These are phyloP conservation scores for Arthrobotrys musiformis DNA, from an alignment of 2,329 filamentous ascomycete species.

Conservation along the genomic window DNA sequence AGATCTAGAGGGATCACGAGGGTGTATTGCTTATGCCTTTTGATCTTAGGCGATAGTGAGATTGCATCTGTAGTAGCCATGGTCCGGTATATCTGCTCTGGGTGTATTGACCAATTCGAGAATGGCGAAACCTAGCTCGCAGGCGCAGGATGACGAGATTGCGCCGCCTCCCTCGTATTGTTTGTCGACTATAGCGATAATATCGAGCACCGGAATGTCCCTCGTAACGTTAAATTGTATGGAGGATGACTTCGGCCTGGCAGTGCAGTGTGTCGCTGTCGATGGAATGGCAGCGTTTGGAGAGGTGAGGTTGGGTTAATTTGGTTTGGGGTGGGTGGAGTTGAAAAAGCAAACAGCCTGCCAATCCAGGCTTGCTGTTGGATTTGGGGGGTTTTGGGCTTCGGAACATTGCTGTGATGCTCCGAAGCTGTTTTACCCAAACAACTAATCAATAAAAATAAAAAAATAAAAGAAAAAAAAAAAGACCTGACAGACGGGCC, in stretches of 20 bases:
- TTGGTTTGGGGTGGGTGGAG: slow-evolving; percentile 52
- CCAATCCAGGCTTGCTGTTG: slow-evolving; percentile 28
- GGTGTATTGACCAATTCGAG: slow-evolving; percentile 30
- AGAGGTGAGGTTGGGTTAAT: slow-evolving; percentile 49
- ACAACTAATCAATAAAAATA: background rate
- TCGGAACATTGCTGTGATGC: slow-evolving; percentile 51
- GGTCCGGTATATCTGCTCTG: slow-evolving; percentile 36
- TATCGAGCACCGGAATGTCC: slow-evolving; percentile 37
- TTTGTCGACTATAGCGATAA: slow-evolving; percentile 28
- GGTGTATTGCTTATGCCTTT: slow-evolving; percentile 58
- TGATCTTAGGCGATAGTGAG: slow-evolving; percentile 51
- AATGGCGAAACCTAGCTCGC: slow-evolving; percentile 24
- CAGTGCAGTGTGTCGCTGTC: slow-evolving; percentile 11
- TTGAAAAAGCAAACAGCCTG: slow-evolving; percentile 51
- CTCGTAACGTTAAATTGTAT: slow-evolving; percentile 45
- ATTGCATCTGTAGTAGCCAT: slow-evolving; percentile 54
- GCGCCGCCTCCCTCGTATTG: slow-evolving; percentile 47
- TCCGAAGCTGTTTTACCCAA: slow-evolving; percentile 46
- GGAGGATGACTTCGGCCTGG: slow-evolving; percentile 26
- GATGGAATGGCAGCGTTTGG: slow-evolving; percentile 20
- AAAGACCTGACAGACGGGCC: slow-evolving; percentile 6
- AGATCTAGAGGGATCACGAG: slow-evolving; percentile 58
- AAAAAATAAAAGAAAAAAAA: background rate
- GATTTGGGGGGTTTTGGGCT: slow-evolving; percentile 27
- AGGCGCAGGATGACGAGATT: slow-evolving; percentile 52